phyloP scores from a whole-genome alignment of 2,329 filamentous ascomycete species.

The Ophiocordyceps sinensis region DNA sequence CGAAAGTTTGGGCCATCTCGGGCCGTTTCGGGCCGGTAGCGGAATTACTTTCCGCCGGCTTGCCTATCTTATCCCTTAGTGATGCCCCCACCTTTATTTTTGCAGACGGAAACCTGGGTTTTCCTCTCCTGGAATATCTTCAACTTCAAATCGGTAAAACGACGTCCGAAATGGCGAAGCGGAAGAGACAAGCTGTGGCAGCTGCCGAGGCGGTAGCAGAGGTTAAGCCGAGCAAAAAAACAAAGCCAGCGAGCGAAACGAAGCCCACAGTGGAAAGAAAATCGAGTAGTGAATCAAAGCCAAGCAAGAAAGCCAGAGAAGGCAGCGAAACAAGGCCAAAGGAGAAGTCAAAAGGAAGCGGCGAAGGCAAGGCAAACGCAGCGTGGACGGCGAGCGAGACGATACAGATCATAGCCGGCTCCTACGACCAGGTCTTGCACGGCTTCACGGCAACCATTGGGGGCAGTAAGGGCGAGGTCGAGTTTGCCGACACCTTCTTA shows the following conservation, averaged over 20 bases:
- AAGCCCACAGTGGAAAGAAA: neutral
- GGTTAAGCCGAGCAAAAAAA: slow-evolving; percentile 16
- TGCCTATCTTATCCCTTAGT: slow-evolving; percentile 1
- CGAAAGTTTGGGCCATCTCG: too few species aligned
- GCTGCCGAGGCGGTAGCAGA: slow-evolving; percentile 12
- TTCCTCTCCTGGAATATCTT: too few species aligned
- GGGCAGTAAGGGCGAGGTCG: slow-evolving; percentile 24
- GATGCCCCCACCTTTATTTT: slow-evolving; percentile 3
- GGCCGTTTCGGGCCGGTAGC: neutral
- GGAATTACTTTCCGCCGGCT: neutral
- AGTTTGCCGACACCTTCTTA: slow-evolving; percentile 85
- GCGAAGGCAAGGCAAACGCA: neutral
- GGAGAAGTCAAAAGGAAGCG: neutral
- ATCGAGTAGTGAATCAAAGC: neutral
- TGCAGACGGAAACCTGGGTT: too few species aligned
- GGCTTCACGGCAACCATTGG: slow-evolving; percentile 66
- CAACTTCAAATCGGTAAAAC: too few species aligned
- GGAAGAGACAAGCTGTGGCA: slow-evolving; percentile 28
- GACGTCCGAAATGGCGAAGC: slow-evolving; percentile 26
- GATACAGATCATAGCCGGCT: slow-evolving; percentile 85
- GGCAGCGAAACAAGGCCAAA: neutral
- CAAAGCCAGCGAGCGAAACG: slow-evolving; percentile 8
- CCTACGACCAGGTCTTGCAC: slow-evolving; percentile 86
- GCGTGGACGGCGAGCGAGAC: slow-evolving; percentile 26
- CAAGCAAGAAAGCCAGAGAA: neutral